Base-by-base conservation (phyloP, 805 yeast species). In the Starmerella bombicola region DNA sequence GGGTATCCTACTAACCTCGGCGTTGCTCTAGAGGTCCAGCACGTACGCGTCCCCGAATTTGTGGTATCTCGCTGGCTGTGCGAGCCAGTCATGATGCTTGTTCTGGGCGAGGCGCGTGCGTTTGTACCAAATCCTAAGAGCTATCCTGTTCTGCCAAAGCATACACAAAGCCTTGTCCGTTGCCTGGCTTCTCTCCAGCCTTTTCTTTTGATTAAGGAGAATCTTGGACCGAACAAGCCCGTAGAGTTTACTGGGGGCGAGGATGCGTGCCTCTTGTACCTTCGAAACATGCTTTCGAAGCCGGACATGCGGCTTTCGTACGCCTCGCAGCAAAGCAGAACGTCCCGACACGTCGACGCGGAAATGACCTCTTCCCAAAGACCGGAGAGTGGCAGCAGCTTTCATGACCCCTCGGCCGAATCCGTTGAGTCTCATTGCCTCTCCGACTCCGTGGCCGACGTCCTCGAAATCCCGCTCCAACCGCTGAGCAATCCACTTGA, bases 1-100 rank as follows among this genome's bases (percentile, higher is more conserved):
- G 67, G 68, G 41, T 74, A 76, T 51, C 66, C 76, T 36, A 46
- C 58, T 2, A 68, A 73, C 18, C 58, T 79, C 38, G 75, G 82
- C n/a, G 75, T 84, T 40, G 81, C 83, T 4, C 63, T 80, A 26
- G 91, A 78, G 28, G 69, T 85, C 18, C 86, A 93, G 24, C 75
- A 75, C 42, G 65, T 66, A 28, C 64, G 64, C 37, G 68, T 72
- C 1, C 78, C 79, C 2, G 60, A 61, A 3, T 54, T 55, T 40
- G 73, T 76, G 2, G 51, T 73, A 3, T 65, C 70, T 19, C 60
- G 84, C 41, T 79, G 86, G 86, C 57, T 73, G 41, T 64, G 78
- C 20, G 86, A 79, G 56, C 84, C 84, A 0, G 69, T 79, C 1
- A 64, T 71, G 5, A 69, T 73, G 54, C 60, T 77, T 16, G 55